Evolutionary conservation across 345 rosid genomes (phyloP), one percentile per base, ranked within the genome.

Genomic region (Combretum micranthum): DNA sequence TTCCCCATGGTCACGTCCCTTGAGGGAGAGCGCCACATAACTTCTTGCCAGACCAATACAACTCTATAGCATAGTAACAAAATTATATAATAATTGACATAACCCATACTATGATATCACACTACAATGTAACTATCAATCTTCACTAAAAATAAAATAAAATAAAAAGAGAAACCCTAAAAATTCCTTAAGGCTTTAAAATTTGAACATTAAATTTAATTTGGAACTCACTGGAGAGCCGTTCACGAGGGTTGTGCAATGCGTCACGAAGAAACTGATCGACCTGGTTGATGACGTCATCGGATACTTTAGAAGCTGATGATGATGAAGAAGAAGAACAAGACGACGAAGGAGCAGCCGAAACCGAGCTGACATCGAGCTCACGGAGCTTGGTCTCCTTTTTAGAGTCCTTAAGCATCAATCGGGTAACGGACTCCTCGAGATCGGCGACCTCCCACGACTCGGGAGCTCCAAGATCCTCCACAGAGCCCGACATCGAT

Each of bases 361-460:
- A 53, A 64, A 50, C 18, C 23, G 60, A 50, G 59, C 64, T 80
- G 12, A 58, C 51, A 17, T 44, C 55, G 13, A 67, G 39, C 55
- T 55, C 53, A 37, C 21, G 56, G 23, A 45, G 61, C 23, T 66
- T 57, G 53, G 72, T 64, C 20, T 65, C 63, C 18, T 62, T 66
- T 1, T 63, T 54, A 47, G 77, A 72, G 32, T 32, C 39, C 9
- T 32, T 32, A 32, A 86, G 84, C 76, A 77, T 68, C 77, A 86
- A 65, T 23, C 95, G 84, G 59, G 68, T 80, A 86, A 83, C 71
- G 54, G 90, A 65, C 42, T 82, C 83, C 50, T 86, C 95, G 76
- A 86, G 61, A 73, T 86, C 87, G 63, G 83, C 95, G 15, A 71
- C 81, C 83, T 86, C 95, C 95, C 95, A 86, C n/a, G 90, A 83